A percentile compares a stretch with the other conserved stretches of the same genome.
Conservation (phyloP, 73 alveolate species). For the Urostyla sp. region DNA sequence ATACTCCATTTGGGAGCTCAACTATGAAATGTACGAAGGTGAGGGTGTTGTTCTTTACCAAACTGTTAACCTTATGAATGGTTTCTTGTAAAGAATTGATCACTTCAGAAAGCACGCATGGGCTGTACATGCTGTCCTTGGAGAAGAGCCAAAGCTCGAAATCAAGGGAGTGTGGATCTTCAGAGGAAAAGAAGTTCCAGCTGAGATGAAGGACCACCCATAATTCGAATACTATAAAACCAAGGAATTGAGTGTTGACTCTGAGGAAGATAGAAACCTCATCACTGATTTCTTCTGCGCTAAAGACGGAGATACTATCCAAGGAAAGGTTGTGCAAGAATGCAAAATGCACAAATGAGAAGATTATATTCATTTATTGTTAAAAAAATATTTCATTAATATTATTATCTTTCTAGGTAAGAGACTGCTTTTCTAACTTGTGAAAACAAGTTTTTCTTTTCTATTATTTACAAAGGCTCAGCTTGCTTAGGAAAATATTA, state of each 20-base stretch:
- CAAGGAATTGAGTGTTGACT: constrained; percentile 63
- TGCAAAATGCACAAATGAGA: constrained; percentile 61
- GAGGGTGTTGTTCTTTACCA: constrained; percentile 77
- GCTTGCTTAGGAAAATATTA: no score
- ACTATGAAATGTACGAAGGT: constrained; percentile 81
- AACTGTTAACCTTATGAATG: constrained; percentile 79
- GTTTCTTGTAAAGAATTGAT: constrained; percentile 79
- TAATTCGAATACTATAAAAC: constrained; percentile 74
- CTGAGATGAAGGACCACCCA: constrained; percentile 74
- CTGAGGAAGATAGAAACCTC: constrained; percentile 68
- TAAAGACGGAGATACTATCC: constrained; percentile 41
- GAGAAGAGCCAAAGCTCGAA: constrained; percentile 78
- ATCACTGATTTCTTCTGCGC: constrained; percentile 78
- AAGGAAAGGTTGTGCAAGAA: constrained; percentile 47
- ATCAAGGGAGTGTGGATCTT: constrained; percentile 82
- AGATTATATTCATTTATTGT: no score
- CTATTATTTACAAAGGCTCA: no score
- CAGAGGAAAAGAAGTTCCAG: constrained; percentile 81
- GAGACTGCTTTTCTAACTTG: no score
- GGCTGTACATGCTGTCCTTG: constrained; percentile 76
- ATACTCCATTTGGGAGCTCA: constrained; percentile 82
- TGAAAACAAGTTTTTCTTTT: no score
- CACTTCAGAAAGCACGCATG: constrained; percentile 83
- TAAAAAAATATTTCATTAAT: no score
- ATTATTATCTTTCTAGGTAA: no score